Conservation (phyloP, 805 yeast species). For the Candida corydali region DNA sequence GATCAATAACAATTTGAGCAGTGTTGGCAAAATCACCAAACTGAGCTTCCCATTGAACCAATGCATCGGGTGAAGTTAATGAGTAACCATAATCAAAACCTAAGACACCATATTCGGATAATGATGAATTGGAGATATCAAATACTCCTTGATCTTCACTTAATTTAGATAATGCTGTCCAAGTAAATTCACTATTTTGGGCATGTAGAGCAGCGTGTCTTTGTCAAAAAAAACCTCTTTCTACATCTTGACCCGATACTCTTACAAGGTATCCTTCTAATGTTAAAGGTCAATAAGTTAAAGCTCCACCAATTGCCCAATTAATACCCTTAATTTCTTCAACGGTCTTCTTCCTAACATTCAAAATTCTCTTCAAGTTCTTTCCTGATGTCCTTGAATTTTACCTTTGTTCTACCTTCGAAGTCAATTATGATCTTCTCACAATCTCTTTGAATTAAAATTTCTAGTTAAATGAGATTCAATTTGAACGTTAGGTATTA, state of each 20-base stretch:
- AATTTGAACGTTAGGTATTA: too few relatives aligned
- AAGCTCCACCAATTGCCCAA: slow-evolving; percentile 99
- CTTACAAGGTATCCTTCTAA: slow-evolving; percentile 95
- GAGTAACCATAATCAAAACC: slow-evolving; percentile 99
- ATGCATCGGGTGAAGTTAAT: slow-evolving; percentile 92
- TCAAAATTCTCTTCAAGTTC: slow-evolving; percentile 91
- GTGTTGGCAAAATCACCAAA: slow-evolving; percentile 99
- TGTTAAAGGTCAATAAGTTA: slow-evolving; percentile 90
- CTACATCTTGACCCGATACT: slow-evolving; percentile 98
- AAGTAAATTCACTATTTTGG: slow-evolving; percentile 77
- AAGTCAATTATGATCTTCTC: too few relatives aligned
- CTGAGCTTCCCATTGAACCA: slow-evolving; percentile 99
- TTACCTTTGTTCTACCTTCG: too few relatives aligned
- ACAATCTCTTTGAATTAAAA: too few relatives aligned
- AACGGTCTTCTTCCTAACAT: slow-evolving; percentile 78
- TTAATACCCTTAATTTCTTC: slow-evolving; percentile 92
- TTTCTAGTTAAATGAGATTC: too few relatives aligned
- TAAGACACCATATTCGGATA: slow-evolving; percentile 98
- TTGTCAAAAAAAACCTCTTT: slow-evolving; percentile 99
- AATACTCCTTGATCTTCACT: slow-evolving; percentile 81
- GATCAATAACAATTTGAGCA: slow-evolving; percentile 96
- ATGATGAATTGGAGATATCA: slow-evolving; percentile 86
- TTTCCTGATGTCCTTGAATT: too few relatives aligned
- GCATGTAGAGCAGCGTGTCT: slow-evolving; percentile 98
- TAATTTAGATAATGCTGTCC: slow-evolving; percentile 81